A percentile compares a stretch with the other conserved stretches of the same genome.
Conservation (phyloP, 352 stramenopile genomes). For the Phytophthora tentaculata region DNA sequence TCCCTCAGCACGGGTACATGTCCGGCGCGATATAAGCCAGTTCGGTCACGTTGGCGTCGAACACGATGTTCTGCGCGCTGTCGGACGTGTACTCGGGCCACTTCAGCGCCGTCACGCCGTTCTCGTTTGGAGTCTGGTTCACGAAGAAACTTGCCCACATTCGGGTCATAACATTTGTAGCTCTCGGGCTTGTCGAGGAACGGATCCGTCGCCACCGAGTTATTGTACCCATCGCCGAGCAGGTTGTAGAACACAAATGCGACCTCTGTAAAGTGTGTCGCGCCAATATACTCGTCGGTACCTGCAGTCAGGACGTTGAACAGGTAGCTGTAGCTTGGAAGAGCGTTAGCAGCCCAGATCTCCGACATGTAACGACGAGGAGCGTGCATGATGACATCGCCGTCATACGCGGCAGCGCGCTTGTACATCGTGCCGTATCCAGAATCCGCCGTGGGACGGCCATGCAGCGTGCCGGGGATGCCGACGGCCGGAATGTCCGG, state of each 20-base stretch:
- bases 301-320: slow-evolving; percentile 32
- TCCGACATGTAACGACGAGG: slow-evolving; percentile 27
- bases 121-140: slow-evolving; percentile 21
- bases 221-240: slow-evolving; percentile 31
- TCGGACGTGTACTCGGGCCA: slow-evolving; percentile 33
- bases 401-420: slow-evolving; percentile 21
- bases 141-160: slow-evolving; percentile 44
- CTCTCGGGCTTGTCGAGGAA: slow-evolving; percentile 31
- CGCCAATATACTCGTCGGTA: slow-evolving; percentile 12
- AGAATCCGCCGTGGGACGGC: slow-evolving; percentile 6
- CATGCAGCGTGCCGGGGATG: slow-evolving; percentile 23
- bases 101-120: slow-evolving; percentile 18
- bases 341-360: slow-evolving; percentile 28
- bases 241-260: slow-evolving; percentile 43
- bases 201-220: slow-evolving; percentile 26
- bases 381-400: slow-evolving; percentile 27
- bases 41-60: slow-evolving; percentile 25
- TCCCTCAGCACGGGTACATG: slow-evolving; percentile 30
- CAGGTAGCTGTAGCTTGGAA: slow-evolving; percentile 36
- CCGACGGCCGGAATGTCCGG: slow-evolving; percentile 25
- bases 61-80: slow-evolving; percentile 33
- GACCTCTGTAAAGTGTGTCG: slow-evolving; percentile 37
- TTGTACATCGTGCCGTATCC: slow-evolving; percentile 31
- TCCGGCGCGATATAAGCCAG: slow-evolving; percentile 28
- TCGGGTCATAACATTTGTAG: slow-evolving; percentile 31